Base-by-base conservation (phyloP, 129 eudicot genomes). In the Deinandra increscens region DNA sequence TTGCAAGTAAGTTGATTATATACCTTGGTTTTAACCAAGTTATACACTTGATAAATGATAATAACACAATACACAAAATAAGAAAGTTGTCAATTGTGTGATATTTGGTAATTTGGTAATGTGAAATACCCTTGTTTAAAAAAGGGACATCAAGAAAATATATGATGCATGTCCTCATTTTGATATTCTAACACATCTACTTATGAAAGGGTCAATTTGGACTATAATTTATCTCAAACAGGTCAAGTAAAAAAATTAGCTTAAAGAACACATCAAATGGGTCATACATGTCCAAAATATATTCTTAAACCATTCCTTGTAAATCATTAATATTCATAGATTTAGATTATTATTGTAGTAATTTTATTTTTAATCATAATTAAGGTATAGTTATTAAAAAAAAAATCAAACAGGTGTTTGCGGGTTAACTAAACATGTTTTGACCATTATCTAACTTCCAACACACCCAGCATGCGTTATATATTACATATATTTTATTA, bases 361-460 rank as follows among this genome's bases (percentile, higher is more conserved):
- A 36, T 9, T 20, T 54, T 22, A 3, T 34, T 9, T 54, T 54
- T 54, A 10, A 54, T 23, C 15, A 22, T 54, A 20, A 54, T 10
- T 54, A 22, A 9, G 34, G 34, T 22, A 54, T 54, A 5, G 36
- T 20, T 55, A 55, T 22, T 10, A 9, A 11, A 9, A 2, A 55
- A 55, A 55, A 55, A 7, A 54, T 3, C 4, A 54, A 22, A 55
- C 36, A 55, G 5, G 17, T 22, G 34, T 55, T 55, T 55, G 61
- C 17, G 7, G 36, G 61, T 55, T 36, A 23, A 55, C 17, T 22
- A 8, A 55, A 2, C 3, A 22, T 7, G 14, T 4, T 22, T 22
- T 55, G 61, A 55, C 61, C 37, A 7, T 54, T 54, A 10, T 54
- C n/a, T 36, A 54, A 34, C 60, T 55, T 55, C 36, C 14, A 22